Evolutionary conservation across 148 eudicot genomes (phyloP).

Genomic region (Camellia lanceoleosa): DNA sequence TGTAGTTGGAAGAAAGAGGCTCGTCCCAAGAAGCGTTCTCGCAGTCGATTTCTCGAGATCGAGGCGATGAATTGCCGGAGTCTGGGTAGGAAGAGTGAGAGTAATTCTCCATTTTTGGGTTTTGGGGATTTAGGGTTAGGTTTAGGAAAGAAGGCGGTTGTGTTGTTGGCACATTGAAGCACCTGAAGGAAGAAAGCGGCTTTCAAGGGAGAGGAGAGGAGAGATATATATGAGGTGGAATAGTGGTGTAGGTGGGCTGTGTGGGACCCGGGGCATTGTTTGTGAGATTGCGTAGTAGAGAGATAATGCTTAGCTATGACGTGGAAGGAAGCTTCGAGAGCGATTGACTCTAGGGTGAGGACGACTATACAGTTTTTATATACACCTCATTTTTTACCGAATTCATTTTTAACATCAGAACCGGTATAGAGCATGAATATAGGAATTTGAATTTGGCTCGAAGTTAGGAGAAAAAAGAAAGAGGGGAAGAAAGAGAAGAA

Average conservation of each 20-base stretch:
- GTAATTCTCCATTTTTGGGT: slow-evolving; percentile 32
- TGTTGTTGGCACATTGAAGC: not conserved
- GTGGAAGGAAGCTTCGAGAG: not conserved
- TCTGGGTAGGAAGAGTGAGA: slow-evolving; percentile 46
- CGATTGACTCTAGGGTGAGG: not conserved
- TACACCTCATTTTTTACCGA: too few species aligned
- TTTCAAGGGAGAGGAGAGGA: too few species aligned
- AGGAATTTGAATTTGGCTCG: too few species aligned
- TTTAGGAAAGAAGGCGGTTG: not conserved
- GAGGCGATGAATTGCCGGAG: slow-evolving; percentile 60
- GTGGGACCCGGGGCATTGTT: not conserved
- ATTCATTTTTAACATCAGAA: too few species aligned
- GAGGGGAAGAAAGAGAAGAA: too few species aligned
- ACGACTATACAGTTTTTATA: too few species aligned
- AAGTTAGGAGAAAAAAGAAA: too few species aligned
- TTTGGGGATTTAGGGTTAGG: not conserved
- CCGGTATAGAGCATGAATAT: too few species aligned
- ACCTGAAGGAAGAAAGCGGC: too few species aligned
- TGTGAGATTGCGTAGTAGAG: not conserved
- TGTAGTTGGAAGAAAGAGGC: slow-evolving; percentile 18
- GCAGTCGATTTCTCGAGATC: slow-evolving; percentile 55
- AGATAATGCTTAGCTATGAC: not conserved
- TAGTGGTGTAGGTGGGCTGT: not conserved
- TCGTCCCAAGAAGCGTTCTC: slow-evolving; percentile 39
- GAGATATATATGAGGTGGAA: not conserved